These are phyloP conservation scores for Hemerocallis citrina DNA, from an alignment of 106 monocot species.

Conservation along the genomic window DNA sequence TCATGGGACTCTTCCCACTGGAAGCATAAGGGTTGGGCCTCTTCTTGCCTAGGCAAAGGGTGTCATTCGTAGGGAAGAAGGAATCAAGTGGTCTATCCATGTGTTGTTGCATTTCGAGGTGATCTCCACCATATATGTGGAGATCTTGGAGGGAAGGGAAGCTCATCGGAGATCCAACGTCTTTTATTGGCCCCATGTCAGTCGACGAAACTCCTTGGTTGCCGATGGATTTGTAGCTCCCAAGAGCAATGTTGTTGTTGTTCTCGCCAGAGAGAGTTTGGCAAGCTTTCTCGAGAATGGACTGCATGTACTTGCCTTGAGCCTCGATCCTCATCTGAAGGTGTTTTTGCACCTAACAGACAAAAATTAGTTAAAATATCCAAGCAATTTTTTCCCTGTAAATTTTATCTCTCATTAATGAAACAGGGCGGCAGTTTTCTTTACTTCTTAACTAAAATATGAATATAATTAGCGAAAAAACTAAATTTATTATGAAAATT, in stretches of 20 bases:
- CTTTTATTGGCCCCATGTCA: slow-evolving; percentile 27
- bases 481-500: too few species aligned
- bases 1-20: slow-evolving; percentile 46
- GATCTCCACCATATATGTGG: slow-evolving; percentile 37
- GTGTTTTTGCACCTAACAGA: slow-evolving; percentile 65
- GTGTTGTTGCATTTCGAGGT: slow-evolving; percentile 37
- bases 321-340: slow-evolving; percentile 84
- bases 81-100: slow-evolving; percentile 22
- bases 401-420: too few species aligned
- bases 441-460: too few species aligned
- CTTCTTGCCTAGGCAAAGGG: slow-evolving; percentile 31
- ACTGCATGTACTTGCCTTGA: slow-evolving; percentile 87
- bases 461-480: too few species aligned
- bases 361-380: not conserved
- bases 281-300: slow-evolving; percentile 71
- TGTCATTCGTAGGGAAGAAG: slow-evolving; percentile 23
- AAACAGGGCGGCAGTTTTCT: too few species aligned
- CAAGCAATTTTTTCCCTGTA: not conserved
- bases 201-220: slow-evolving; percentile 11
- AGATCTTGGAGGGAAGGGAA: slow-evolving; percentile 86
- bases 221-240: slow-evolving; percentile 16
- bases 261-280: slow-evolving; percentile 45
- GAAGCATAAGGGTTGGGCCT: slow-evolving; percentile 23
- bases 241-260: slow-evolving; percentile 15
- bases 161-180: slow-evolving; percentile 39